Evolutionary conservation across 768 basidiomycete genomes (phyloP), one percentile per base, ranked within the genome.

Genomic region (Tylopilus sp.): DNA sequence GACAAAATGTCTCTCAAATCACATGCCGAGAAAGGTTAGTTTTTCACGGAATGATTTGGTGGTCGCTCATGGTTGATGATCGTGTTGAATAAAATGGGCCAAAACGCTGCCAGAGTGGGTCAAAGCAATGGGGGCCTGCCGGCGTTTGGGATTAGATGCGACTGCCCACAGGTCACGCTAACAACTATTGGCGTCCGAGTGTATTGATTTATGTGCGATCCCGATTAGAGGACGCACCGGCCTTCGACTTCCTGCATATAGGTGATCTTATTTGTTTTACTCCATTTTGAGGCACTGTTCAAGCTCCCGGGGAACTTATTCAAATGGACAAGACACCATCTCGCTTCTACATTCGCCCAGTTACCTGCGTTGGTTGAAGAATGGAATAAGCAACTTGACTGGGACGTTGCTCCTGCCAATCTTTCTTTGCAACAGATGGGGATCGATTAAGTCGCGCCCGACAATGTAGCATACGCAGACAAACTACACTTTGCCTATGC

Each of bases 321-420:
- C 40, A 39, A 20, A 42, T 28, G 25, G 46, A 38, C 15, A 10
- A 20, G 10, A 30, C 43, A 38, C 35, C 45, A 2, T 56, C n/a
- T 47, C 11, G 47, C 44, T 20, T 25, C 40, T 18, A 41, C 51
- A 2, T 50, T 58, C 41, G 31, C 39, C 20, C 44, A 57, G 20
- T 12, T 58, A 15, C 44, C 40, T 17, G 12, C 4, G 13, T 26
- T 51, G 3, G 47, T 41, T 20, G 43, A 26, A 1, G 17, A 31
- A n/a, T 58, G 56, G 57, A 58, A 12, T 22, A 40, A 44, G 31
- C 20, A 36, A 6, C 26, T 54, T 7, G 52, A 54, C 8, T 22
- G 12, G 13, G 52, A 51, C n/a, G 23, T 58, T 6, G 38, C 49
- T 20, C 52, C 47, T 22, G 8, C 25, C n/a, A 26, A 11, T n/a